phyloP scores from a whole-genome alignment of 345 rosid genomes.

The Rhodomyrtus tomentosa region DNA sequence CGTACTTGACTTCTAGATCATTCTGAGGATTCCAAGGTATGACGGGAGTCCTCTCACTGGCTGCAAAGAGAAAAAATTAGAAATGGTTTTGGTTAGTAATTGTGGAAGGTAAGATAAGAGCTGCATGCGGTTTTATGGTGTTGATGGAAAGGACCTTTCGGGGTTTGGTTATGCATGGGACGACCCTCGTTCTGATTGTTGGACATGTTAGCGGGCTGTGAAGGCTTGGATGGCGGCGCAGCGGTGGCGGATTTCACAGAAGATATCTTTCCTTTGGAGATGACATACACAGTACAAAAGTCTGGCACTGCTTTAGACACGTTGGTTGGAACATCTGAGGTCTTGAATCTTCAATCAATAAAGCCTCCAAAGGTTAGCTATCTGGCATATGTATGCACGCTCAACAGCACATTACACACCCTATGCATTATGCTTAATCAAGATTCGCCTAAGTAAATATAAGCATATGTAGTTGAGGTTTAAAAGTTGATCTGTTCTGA shows the following conservation, averaged over 20 bases:
- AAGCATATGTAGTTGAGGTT: background rate
- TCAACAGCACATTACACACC: background rate
- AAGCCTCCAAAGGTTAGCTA: background rate
- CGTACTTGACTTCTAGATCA: constrained; percentile 28
- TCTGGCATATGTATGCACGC: background rate
- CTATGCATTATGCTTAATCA: background rate
- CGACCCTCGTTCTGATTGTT: background rate
- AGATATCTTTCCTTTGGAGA: constrained; percentile 54
- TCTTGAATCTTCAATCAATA: constrained; percentile 38
- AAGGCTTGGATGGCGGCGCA: constrained; percentile 15
- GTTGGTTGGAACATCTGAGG: constrained; percentile 36
- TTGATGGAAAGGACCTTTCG: constrained; percentile 13
- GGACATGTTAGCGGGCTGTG: background rate
- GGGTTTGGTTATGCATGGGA: background rate
- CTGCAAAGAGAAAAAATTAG: background rate
- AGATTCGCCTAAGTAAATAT: background rate
- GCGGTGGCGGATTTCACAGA: constrained; percentile 41
- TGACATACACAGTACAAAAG: constrained; percentile 63
- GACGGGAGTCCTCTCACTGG: constrained; percentile 11
- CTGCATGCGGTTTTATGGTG: background rate
- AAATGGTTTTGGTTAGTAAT: background rate
- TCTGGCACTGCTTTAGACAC: constrained; percentile 56
- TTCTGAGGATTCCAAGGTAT: constrained; percentile 8
- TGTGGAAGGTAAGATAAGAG: background rate
- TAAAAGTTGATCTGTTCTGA: background rate